These are phyloP conservation scores for Dioscorea alata DNA, from an alignment of 106 monocot species.

Conservation along the genomic window DNA sequence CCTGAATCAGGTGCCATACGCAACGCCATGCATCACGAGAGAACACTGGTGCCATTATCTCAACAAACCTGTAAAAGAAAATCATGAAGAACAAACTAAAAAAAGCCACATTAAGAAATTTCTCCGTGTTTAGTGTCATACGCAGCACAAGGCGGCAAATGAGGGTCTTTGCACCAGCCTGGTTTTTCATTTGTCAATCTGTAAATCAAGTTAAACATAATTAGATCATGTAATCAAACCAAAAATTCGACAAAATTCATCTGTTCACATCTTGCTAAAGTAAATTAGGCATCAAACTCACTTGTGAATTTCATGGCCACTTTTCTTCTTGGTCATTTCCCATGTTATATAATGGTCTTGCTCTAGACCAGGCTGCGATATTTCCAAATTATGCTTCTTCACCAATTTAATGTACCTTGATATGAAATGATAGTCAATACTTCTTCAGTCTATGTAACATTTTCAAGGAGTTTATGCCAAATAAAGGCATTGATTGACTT, in stretches of 20 bases:
- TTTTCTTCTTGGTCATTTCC: conserved; percentile 15
- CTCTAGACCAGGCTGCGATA: conserved; percentile 16
- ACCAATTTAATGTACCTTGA: conserved; percentile 17
- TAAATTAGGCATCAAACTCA: neutral
- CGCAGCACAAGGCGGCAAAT: conserved; percentile 16
- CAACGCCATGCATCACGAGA: too few relatives aligned
- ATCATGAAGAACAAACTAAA: neutral
- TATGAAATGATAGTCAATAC: neutral
- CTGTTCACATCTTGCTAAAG: neutral
- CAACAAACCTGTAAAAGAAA: neutral
- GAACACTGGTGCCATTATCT: neutral
- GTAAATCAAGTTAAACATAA: neutral
- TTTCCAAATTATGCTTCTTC: conserved; percentile 16
- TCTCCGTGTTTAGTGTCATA: neutral
- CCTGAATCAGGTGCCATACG: neutral
- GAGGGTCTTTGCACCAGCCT: conserved; percentile 13
- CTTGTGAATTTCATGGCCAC: conserved; percentile 14
- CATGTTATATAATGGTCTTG: conserved; percentile 5
- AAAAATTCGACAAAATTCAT: neutral
- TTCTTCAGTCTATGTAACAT: neutral
- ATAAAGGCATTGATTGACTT: neutral
- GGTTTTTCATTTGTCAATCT: conserved; percentile 16
- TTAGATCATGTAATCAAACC: neutral
- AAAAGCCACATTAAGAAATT: neutral
- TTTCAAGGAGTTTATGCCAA: neutral